phyloP scores from a whole-genome alignment of 768 basidiomycete species.

The Termitomyces sp. region DNA sequence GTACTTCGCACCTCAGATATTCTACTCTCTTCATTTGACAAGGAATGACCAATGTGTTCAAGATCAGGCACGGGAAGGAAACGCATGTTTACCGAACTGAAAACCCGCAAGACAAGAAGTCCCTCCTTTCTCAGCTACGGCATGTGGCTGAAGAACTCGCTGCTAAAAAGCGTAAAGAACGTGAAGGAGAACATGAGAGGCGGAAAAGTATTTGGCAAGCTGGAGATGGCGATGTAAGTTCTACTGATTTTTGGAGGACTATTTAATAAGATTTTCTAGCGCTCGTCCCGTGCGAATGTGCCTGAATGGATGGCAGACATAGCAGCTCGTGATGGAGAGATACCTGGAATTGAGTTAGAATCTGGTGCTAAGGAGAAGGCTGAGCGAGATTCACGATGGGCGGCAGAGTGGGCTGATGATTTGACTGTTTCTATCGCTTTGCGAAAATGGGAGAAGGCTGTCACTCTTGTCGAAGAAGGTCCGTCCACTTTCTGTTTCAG shows the following conservation, averaged over 20 bases:
- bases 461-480: conserved; percentile 83
- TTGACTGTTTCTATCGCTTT: conserved; percentile 88
- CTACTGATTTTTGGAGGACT: not conserved
- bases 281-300: conserved; percentile 42
- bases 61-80: conserved; percentile 90
- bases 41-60: conserved; percentile 95
- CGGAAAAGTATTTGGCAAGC: conserved; percentile 70
- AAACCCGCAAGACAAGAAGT: conserved; percentile 76
- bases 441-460: conserved; percentile 84
- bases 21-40: not conserved
- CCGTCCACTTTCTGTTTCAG: conserved; percentile 3
- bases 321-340: conserved; percentile 47
- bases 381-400: conserved; percentile 81
- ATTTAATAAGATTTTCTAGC: conserved; percentile 5
- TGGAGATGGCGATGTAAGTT: conserved; percentile 35
- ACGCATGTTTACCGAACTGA: conserved; percentile 92
- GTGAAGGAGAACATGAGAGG: conserved; percentile 89
- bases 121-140: conserved; percentile 78
- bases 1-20: not conserved
- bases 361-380: conserved; percentile 63
- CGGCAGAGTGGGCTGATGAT: conserved; percentile 88
- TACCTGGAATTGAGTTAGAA: conserved; percentile 30
- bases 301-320: conserved; percentile 79
- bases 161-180: conserved; percentile 85
- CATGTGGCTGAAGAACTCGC: conserved; percentile 90